Evolutionary conservation across 352 stramenopile species (phyloP).

Genomic region (Phytopythium ostracodes): DNA sequence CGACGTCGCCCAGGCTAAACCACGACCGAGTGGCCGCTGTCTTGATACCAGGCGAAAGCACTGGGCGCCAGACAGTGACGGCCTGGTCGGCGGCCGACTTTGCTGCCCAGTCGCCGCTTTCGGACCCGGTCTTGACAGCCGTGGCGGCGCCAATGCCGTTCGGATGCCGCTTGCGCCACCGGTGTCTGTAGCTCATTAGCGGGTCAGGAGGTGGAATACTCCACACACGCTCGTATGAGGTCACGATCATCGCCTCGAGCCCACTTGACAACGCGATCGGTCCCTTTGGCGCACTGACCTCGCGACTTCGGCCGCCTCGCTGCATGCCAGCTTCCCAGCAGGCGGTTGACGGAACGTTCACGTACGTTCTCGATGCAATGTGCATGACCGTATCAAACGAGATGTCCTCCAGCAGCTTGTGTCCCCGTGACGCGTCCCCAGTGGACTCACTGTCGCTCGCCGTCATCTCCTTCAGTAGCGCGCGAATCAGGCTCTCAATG

Average conservation of each 20-base stretch:
- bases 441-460: conserved; percentile 11
- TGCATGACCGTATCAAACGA: conserved; percentile 78
- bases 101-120: conserved; percentile 21
- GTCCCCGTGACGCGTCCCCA: conserved; percentile 11
- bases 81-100: conserved; percentile 46
- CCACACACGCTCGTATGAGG: conserved; percentile 80
- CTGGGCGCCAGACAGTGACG: conserved; percentile 75
- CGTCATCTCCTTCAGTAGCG: conserved; percentile 6
- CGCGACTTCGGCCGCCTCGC: conserved; percentile 27
- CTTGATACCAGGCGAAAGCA: conserved; percentile 37
- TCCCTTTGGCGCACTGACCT: conserved; percentile 64
- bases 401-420: conserved; percentile 50
- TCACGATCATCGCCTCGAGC: conserved; percentile 66
- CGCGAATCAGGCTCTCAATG: not conserved
- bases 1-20: conserved; percentile 72
- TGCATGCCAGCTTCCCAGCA: conserved; percentile 48
- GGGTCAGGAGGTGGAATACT: conserved; percentile 77
- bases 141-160: not conserved
- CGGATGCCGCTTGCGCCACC: conserved; percentile 59
- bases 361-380: conserved; percentile 62
- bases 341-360: conserved; percentile 23
- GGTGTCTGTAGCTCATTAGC: conserved; percentile 72
- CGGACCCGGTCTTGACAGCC: not conserved
- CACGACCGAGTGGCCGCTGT: conserved; percentile 28
- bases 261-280: conserved; percentile 64